These are phyloP conservation scores for Psilocybe tampanensis DNA, from an alignment of 768 basidiomycete species.

Conservation along the genomic window DNA sequence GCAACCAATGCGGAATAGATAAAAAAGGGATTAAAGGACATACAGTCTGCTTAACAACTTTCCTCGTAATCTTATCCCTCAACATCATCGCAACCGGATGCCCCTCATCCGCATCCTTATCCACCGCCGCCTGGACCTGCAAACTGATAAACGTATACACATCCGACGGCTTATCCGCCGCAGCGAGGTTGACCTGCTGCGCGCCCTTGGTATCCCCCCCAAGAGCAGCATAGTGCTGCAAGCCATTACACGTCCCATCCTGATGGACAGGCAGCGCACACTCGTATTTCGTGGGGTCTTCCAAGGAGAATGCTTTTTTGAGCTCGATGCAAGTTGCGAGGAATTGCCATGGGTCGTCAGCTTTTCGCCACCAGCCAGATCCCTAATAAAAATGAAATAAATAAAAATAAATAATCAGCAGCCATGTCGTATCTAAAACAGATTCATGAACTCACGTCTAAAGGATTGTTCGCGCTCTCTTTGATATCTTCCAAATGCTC, in stretches of 20 bases:
- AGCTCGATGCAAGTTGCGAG: constrained; percentile 92
- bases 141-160: constrained; percentile 92
- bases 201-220: constrained; percentile 92
- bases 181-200: constrained; percentile 86
- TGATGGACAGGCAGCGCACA: constrained; percentile 92
- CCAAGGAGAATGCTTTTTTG: constrained; percentile 73
- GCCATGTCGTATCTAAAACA: too few relatives aligned
- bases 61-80: constrained; percentile 79
- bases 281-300: constrained; percentile 60
- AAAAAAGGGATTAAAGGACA: constrained; percentile 23
- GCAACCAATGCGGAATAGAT: not conserved
- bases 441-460: constrained; percentile 54
- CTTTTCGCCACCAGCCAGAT: constrained; percentile 83
- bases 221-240: constrained; percentile 98
- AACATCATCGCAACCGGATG: constrained; percentile 61
- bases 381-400: constrained; percentile 47
- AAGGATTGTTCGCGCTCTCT: constrained; percentile 81
- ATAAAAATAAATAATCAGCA: too few relatives aligned
- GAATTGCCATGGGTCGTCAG: constrained; percentile 98
- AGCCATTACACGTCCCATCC: constrained; percentile 97
- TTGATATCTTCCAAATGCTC: constrained; percentile 75
- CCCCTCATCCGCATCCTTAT: constrained; percentile 54
- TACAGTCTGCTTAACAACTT: constrained; percentile 98
- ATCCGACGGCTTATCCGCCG: constrained; percentile 86
- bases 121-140: constrained; percentile 76